Conservation (phyloP, 306 rosid species). For the Prosopis cineraria region DNA sequence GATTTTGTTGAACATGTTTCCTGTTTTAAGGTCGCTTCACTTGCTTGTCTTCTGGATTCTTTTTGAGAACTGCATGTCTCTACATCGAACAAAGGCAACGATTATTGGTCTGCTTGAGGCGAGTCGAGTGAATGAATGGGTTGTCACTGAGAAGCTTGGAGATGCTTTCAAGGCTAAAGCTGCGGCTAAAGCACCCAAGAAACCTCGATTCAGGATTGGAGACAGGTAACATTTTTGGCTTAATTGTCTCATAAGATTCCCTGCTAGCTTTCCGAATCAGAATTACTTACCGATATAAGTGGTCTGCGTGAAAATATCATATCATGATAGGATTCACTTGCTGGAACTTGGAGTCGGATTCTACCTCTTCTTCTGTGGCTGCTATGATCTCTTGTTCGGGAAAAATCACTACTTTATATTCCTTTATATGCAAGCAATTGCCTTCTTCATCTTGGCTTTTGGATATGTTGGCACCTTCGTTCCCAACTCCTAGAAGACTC, state of each 20-base stretch:
- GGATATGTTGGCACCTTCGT: slow-evolving; percentile 92
- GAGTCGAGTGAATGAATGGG: slow-evolving; percentile 91
- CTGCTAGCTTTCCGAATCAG: not conserved
- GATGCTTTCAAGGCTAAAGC: slow-evolving; percentile 66
- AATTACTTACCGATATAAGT: slow-evolving; percentile 13
- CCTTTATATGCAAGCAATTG: slow-evolving; percentile 73
- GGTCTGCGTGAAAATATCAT: slow-evolving; percentile 25
- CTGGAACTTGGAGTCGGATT: slow-evolving; percentile 76
- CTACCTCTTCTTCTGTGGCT: slow-evolving; percentile 77
- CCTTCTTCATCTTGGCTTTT: slow-evolving; percentile 77
- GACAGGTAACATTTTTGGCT: slow-evolving; percentile 58
- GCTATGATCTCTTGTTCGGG: slow-evolving; percentile 75
- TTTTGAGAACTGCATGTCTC: slow-evolving; percentile 89
- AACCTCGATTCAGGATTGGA: slow-evolving; percentile 66
- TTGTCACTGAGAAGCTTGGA: slow-evolving; percentile 95
- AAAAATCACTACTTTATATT: slow-evolving; percentile 71
- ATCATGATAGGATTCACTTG: slow-evolving; percentile 78
- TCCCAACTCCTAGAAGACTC: slow-evolving; percentile 52
- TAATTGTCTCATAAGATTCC: not conserved
- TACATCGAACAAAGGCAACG: slow-evolving; percentile 89
- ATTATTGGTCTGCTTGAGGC: slow-evolving; percentile 81
- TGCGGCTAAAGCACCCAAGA: slow-evolving; percentile 55
- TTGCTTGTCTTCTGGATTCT: slow-evolving; percentile 87
- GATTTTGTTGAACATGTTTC: not conserved
- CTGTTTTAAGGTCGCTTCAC: slow-evolving; percentile 78